phyloP scores from a whole-genome alignment of 2,329 filamentous ascomycete genomes.

The Dactylonectria macrodidyma region DNA sequence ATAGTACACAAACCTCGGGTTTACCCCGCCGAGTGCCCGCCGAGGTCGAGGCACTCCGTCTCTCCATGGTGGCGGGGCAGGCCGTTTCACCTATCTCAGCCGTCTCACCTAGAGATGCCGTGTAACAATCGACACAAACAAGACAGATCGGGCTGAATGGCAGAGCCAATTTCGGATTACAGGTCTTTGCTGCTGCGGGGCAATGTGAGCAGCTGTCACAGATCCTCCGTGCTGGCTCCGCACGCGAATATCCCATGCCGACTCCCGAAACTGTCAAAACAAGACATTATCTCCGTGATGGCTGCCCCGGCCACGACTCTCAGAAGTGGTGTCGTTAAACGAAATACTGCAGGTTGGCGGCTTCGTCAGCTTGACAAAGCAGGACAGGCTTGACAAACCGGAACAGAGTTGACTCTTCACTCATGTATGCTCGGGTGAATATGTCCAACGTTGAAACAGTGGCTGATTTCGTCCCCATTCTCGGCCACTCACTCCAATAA shows the following conservation, averaged over 20 bases:
- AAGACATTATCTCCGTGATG: slow-evolving; percentile 6
- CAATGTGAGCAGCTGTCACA: neutral
- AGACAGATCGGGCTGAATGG: neutral
- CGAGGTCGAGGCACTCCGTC: slow-evolving; percentile 21
- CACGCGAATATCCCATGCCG: neutral
- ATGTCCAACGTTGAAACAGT: slow-evolving; percentile 28
- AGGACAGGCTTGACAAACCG: slow-evolving; percentile 32
- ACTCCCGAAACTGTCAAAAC: neutral
- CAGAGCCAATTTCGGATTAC: neutral
- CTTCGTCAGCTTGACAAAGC: slow-evolving; percentile 43
- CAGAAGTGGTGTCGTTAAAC: neutral
- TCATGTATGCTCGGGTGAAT: slow-evolving; percentile 23
- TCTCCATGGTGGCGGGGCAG: slow-evolving; percentile 1
- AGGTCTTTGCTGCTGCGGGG: neutral
- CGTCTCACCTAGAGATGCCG: slow-evolving; percentile 12
- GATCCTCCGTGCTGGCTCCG: neutral
- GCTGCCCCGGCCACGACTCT: neutral
- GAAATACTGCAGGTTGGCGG: slow-evolving; percentile 16
- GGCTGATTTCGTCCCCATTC: slow-evolving; percentile 22
- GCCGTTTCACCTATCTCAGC: slow-evolving; percentile 2
- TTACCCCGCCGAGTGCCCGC: slow-evolving; percentile 25
- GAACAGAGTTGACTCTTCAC: slow-evolving; percentile 16
- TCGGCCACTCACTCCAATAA: neutral
- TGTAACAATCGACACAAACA: slow-evolving; percentile 23
- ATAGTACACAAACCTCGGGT: neutral